Evolutionary conservation across 2,329 filamentous ascomycete species (phyloP), one percentile per base, ranked within the genome.

Genomic region (Calonectria pauciramosa): DNA sequence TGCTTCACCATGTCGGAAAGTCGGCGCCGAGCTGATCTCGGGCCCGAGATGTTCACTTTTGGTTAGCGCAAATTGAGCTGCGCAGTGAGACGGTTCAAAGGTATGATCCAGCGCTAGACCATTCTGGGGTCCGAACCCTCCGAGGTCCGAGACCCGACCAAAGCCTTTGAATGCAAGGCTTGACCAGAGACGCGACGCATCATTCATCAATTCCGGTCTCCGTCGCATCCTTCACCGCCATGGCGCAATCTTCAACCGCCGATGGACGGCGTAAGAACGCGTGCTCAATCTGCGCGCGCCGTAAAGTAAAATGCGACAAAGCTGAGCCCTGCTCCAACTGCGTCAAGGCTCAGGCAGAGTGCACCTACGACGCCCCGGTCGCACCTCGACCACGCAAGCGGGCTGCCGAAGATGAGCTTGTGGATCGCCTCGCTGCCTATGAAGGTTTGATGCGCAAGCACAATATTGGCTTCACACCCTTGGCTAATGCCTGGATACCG

Each of bases 281-380:
- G 3, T 81, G 79, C 2, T 70, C 71, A 2, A 34, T 77, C 1
- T 80, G 78, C 60, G 71, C 78, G 5, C 78, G 78, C 16, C 78
- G 78, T 2, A 80, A 80, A 16, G 75, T 80, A 69, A 87, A 84
- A 67, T 89, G 87, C 75, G 84, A 89, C 75, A 83, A 84, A 54
- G 75, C 75, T 18, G 78, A 81, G 1, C 86, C 86, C 0, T 89
- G 88, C 70, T 85, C 85, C 10, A 89, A 88, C 74, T 89, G 88
- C 68, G 71, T 79, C 49, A 88, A 86, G 73, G 81, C 86, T 2
- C 71, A 80, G 11, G 68, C 71, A 1, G 67, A 78, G 54, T 85
- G 83, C 34, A 41, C 72, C 0, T 84, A 83, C 23, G 75, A 80
- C 11, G 66, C 75, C 0, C 78, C 79, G 3, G 38, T 69, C 1